phyloP scores from a whole-genome alignment of 371 early-diverging fungal species.

The Umbelopsis sp. region DNA sequence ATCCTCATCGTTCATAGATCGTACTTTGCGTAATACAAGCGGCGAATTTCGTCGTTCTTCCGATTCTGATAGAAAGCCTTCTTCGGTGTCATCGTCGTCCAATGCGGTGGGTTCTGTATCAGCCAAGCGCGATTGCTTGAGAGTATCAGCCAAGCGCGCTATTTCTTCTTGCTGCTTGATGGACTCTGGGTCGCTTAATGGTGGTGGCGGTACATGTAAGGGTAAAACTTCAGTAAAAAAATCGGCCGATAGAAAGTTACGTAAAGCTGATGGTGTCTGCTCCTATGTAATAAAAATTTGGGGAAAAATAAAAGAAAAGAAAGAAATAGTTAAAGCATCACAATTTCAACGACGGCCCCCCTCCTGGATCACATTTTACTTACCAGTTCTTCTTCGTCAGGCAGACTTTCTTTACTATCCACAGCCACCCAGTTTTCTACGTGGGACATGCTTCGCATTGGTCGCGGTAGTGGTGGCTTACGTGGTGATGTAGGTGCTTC shows the following conservation, averaged over 20 bases:
- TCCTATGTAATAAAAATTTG: background rate
- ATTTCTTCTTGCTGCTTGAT: constrained; percentile 22
- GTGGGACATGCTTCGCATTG: constrained; percentile 52
- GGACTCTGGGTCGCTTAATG: constrained; percentile 42
- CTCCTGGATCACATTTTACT: background rate
- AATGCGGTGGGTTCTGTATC: background rate
- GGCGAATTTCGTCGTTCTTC: background rate
- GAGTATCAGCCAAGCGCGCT: constrained; percentile 16
- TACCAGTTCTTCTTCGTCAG: constrained; percentile 58
- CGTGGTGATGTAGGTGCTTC: background rate
- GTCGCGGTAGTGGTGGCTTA: constrained; percentile 19
- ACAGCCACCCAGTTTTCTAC: constrained; percentile 55
- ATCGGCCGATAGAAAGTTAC: constrained; percentile 47
- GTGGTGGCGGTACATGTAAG: constrained; percentile 55
- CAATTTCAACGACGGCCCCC: no score
- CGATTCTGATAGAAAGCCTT: background rate
- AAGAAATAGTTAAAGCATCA: background rate
- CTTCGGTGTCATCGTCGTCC: background rate
- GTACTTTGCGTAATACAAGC: constrained; percentile 4
- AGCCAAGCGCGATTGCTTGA: background rate
- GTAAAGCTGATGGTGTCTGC: constrained; percentile 33
- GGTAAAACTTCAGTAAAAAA: constrained; percentile 53
- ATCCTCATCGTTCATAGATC: constrained; percentile 15
- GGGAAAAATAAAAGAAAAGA: background rate
- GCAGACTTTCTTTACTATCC: constrained; percentile 55